Base-by-base conservation (phyloP, 2,329 filamentous ascomycete genomes). In the Penicillium sp. region DNA sequence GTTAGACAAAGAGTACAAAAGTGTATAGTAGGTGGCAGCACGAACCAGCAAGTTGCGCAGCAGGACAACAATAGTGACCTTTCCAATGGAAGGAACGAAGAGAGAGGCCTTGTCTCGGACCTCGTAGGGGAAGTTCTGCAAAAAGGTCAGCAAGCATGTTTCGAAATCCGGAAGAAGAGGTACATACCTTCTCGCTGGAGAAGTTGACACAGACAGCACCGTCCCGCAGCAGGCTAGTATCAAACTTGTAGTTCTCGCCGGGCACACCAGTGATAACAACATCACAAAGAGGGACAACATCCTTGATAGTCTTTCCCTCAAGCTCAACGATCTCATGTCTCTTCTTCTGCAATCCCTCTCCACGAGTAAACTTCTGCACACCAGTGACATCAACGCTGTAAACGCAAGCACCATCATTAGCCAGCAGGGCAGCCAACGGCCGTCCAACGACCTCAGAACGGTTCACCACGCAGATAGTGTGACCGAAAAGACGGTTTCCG, bases 161-260 rank as follows among this genome's bases (percentile, higher is more conserved):
- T 8, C 40, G 42, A 13, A 11, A 18, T n/a, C 31, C 7, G 22
- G 38, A 16, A 27, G 29, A 24, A 38, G 14, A 21, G 6, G n/a
- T 45, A 48, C 74, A 55, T 67, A 84, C 83, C 81, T 92, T 90
- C 75, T 89, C 91, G 48, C 90, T 96, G 7, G 92, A 95, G 73
- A 99, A 97, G 77, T 99, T 99, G 78, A 99, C 92, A 81, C 94
- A 99, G n/a, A 96, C 90, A 29, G 90, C 92, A 45, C 94, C 94
- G 53, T 96, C 90, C 44, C 91, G 85, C 66, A 99, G 81, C 58
- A 94, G 79, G 48, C 90, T 84, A 3, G 88, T 88, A 5, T 92
- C 90, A 24, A 99, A 89, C 79, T 97, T 97, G 83, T 88, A 99
- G 56, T 81, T 84, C 59, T 96, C 89, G 22, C 86, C 85, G 0